Base-by-base conservation (phyloP, 2,329 filamentous ascomycete species). In the Delphinella strobiligena region DNA sequence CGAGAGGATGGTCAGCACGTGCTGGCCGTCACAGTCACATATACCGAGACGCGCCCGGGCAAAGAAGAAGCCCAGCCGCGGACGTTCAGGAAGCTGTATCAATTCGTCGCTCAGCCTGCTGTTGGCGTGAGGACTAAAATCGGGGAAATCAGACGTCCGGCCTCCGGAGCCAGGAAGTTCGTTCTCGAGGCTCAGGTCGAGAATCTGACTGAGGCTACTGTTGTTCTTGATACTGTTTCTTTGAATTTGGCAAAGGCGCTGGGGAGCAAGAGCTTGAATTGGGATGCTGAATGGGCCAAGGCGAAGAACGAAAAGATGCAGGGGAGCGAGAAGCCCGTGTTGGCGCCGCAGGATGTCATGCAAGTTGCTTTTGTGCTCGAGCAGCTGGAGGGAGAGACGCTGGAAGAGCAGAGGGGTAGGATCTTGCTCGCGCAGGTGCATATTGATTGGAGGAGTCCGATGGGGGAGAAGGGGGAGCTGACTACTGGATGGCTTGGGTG, bases 1-100 rank as follows among this genome's bases (percentile, higher is more conserved):
- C 91, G 88, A 53, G 89, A 96, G 56, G 88, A 95, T 57, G 91
- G 91, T 0, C 88, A 84, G 51, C 88, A 98, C 60, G 85, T 95
- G 10, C 71, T 98, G 5, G 86, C 85, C 5, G 88, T 96, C 44
- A 95, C 86, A 39, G 83, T 96, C 44, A 89, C 82, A 48, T 96
- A 96, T 62, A 93, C 87, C 40, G 89, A 96, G 61, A 87, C 83
- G 0, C 74, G 72, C n/a, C 46, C 52, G 5, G 58, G 57, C 38
- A 61, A 62, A 16, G 54, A 56, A 19, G 58, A 63, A 46, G 68
- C 69, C 16, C 74, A 85, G 36, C 80, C 83, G 29, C 71, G 91
- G 44, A 93, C 86, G 8, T 96, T 96, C 56, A 71, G 89, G 49
- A 96, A 96, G 64, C 66, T 98, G 44, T 98, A 96, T 60, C 91